Conservation (phyloP, 179 eudicot genomes). For the Patellifolia procumbens region DNA sequence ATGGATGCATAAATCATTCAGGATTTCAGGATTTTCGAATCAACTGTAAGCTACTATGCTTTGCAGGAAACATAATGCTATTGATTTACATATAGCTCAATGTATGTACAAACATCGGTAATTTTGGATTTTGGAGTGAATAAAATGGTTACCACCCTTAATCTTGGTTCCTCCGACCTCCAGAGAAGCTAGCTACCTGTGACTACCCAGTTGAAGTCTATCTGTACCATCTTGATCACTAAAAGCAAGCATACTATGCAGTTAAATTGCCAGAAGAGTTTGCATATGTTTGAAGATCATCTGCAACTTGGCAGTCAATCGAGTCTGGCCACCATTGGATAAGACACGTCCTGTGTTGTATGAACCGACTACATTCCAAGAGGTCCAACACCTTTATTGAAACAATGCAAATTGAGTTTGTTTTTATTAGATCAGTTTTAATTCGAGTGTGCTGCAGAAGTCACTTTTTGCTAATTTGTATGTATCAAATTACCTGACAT, state of each 20-base stretch:
- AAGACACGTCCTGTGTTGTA: neutral
- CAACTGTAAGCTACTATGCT: neutral
- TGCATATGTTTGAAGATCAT: neutral
- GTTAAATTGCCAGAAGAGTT: neutral
- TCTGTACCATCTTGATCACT: neutral
- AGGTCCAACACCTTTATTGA: slow-evolving; percentile 31
- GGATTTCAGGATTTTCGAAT: too few species aligned
- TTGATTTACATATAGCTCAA: neutral
- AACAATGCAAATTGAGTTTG: neutral
- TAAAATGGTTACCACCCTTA: neutral
- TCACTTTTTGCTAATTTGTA: neutral
- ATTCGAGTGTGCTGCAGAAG: neutral
- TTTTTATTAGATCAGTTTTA: neutral
- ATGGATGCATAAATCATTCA: too few species aligned
- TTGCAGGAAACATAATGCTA: neutral
- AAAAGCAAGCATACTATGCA: neutral
- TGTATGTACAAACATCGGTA: neutral
- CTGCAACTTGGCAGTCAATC: neutral
- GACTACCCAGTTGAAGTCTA: neutral
- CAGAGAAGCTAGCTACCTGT: neutral
- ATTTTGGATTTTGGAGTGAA: too few species aligned
- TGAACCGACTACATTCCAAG: slow-evolving; percentile 19
- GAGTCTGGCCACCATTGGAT: neutral
- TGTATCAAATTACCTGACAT: slow-evolving; percentile 31
- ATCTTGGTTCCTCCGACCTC: neutral